A percentile compares a stretch with the other conserved stretches of the same genome.
phyloP scores from a whole-genome alignment of 2,329 filamentous ascomycete species.

The Cercospora nicotianae region DNA sequence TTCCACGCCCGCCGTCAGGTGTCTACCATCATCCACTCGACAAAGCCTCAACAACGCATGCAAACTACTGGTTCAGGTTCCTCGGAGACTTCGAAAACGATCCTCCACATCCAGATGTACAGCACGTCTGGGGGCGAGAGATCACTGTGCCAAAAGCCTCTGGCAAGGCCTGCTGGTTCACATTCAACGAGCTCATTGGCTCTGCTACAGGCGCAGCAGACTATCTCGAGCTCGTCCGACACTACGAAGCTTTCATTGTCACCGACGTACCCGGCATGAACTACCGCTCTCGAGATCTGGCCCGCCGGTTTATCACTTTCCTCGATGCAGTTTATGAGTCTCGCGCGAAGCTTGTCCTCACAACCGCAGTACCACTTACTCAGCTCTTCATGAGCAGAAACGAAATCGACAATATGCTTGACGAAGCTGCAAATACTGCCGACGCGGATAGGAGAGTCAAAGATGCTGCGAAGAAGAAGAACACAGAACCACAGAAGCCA shows the following conservation, averaged over 20 bases:
- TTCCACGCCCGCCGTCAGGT: conserved; percentile 85
- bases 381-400: conserved; percentile 66
- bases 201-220: conserved; percentile 88
- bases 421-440: conserved; percentile 35
- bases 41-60: conserved; percentile 72
- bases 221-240: conserved; percentile 86
- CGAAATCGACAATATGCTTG: conserved; percentile 50
- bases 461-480: conserved; percentile 34
- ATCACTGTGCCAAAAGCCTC: conserved; percentile 85
- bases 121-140: conserved; percentile 89
- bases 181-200: conserved; percentile 88
- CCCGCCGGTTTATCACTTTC: conserved; percentile 92
- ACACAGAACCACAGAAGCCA: neutral
- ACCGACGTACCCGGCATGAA: conserved; percentile 74
- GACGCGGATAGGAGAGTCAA: conserved; percentile 36
- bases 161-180: conserved; percentile 85
- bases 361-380: conserved; percentile 78
- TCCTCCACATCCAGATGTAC: conserved; percentile 73
- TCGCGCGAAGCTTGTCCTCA: conserved; percentile 92
- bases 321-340: conserved; percentile 94
- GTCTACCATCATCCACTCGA: conserved; percentile 93
- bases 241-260: conserved; percentile 89
- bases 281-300: conserved; percentile 78
- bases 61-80: conserved; percentile 93
- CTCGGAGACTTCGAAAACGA: conserved; percentile 77